These are phyloP conservation scores for Hemisphaericaspora nanyangensis DNA, from an alignment of 805 yeast genomes.

Conservation along the genomic window DNA sequence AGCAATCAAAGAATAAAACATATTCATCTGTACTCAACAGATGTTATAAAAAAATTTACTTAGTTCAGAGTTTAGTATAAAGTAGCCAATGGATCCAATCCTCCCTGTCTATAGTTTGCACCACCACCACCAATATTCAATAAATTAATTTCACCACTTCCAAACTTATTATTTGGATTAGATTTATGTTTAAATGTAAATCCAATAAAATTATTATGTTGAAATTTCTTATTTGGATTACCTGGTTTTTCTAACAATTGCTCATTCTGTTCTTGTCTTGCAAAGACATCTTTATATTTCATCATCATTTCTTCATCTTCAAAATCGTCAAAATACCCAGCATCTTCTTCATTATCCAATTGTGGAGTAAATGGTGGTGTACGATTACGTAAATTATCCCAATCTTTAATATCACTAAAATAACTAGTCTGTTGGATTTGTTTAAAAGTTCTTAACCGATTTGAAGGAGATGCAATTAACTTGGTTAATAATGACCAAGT, in stretches of 20 bases:
- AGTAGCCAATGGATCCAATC: constrained; percentile 42
- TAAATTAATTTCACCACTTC: constrained; percentile 34
- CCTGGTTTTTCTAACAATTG: constrained; percentile 64
- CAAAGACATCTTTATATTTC: constrained; percentile 94
- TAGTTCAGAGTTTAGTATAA: constrained; percentile 24
- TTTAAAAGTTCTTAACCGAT: constrained; percentile 71
- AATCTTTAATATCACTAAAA: constrained; percentile 72
- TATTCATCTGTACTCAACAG: not conserved
- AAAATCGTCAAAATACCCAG: constrained; percentile 97
- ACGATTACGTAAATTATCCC: constrained; percentile 62
- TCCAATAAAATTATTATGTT: constrained; percentile 70
- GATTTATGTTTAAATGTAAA: constrained; percentile 89
- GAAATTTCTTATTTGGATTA: constrained; percentile 28
- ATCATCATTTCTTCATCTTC: constrained; percentile 96
- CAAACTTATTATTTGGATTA: constrained; percentile 50
- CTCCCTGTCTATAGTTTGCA: constrained; percentile 10
- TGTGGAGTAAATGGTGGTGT: constrained; percentile 97
- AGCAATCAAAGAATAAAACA: not conserved
- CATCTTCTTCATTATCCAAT: constrained; percentile 93
- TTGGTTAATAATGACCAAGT: constrained; percentile 87
- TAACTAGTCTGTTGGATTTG: constrained; percentile 79
- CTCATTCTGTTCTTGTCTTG: constrained; percentile 83
- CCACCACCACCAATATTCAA: constrained; percentile 20
- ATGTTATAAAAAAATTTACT: not conserved
- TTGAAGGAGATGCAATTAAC: constrained; percentile 73